phyloP scores from a whole-genome alignment of 345 rosid genomes.

The Excoecaria agallocha region DNA sequence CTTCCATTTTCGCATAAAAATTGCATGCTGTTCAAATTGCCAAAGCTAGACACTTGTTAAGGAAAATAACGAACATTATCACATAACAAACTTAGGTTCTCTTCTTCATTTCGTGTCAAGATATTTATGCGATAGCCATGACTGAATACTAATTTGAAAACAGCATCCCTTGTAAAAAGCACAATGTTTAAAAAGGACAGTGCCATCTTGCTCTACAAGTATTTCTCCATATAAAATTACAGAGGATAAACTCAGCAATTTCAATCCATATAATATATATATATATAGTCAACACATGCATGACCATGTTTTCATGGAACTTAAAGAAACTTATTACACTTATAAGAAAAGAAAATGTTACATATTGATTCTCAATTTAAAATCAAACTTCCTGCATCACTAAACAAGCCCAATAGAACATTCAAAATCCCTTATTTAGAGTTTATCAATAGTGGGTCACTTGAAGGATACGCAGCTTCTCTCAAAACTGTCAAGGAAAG shows the following conservation, averaged over 20 bases:
- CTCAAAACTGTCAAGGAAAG: slow-evolving; percentile 66
- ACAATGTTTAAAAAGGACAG: neutral
- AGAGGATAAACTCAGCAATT: neutral
- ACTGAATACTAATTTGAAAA: too few relatives aligned
- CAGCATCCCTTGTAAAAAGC: neutral
- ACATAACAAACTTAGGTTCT: slow-evolving; percentile 10
- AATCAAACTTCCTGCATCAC: too few relatives aligned
- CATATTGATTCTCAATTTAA: neutral
- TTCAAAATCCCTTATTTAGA: slow-evolving; percentile 5
- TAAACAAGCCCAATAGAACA: neutral
- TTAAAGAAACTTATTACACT: neutral
- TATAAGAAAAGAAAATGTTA: neutral
- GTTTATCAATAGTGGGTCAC: slow-evolving; percentile 3
- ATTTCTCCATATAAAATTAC: neutral
- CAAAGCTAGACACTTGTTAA: slow-evolving; percentile 56
- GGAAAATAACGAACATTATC: slow-evolving; percentile 27
- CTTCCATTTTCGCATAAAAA: slow-evolving; percentile 73
- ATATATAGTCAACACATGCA: neutral
- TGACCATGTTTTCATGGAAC: neutral
- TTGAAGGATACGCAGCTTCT: slow-evolving; percentile 74
- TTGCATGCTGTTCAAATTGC: slow-evolving; percentile 65
- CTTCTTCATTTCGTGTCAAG: neutral
- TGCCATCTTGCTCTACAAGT: neutral
- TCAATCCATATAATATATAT: neutral
- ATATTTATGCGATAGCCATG: neutral